phyloP scores from a whole-genome alignment of 108 stramenopile species.

The Cyclotella choctawhatcheeana region DNA sequence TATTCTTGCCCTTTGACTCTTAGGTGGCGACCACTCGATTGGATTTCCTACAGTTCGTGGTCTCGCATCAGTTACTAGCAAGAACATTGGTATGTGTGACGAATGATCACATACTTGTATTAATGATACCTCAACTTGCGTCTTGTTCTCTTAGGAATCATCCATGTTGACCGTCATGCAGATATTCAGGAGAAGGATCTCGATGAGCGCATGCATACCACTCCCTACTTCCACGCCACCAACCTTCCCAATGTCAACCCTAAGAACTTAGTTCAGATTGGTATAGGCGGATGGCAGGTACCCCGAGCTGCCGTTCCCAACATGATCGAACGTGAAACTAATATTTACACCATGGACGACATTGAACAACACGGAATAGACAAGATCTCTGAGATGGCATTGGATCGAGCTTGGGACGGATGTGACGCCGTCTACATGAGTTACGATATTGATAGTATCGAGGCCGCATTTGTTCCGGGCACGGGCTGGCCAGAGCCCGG shows the following conservation, averaged over 20 bases:
- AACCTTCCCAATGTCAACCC: constrained; percentile 84
- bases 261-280: constrained; percentile 86
- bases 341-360: constrained; percentile 91
- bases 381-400: constrained; percentile 87
- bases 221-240: constrained; percentile 89
- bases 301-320: constrained; percentile 78
- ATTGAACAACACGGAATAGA: constrained; percentile 82
- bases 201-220: constrained; percentile 88
- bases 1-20: too few relatives aligned
- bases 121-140: too few relatives aligned
- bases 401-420: constrained; percentile 87
- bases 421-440: constrained; percentile 90
- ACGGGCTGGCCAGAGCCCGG: constrained; percentile 89
- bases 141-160: too few relatives aligned
- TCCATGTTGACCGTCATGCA: constrained; percentile 89
- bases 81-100: too few relatives aligned
- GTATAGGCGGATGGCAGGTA: constrained; percentile 90
- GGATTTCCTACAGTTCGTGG: constrained; percentile 86
- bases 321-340: constrained; percentile 84
- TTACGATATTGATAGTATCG: constrained; percentile 90
- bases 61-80: constrained; percentile 74
- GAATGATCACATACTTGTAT: too few relatives aligned
- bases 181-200: constrained; percentile 89
- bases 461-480: constrained; percentile 89
- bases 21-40: constrained; percentile 87